A percentile compares a stretch with the other conserved stretches of the same genome.
Conservation (phyloP, 2,329 filamentous ascomycete species). For the Penicillium sp. region DNA sequence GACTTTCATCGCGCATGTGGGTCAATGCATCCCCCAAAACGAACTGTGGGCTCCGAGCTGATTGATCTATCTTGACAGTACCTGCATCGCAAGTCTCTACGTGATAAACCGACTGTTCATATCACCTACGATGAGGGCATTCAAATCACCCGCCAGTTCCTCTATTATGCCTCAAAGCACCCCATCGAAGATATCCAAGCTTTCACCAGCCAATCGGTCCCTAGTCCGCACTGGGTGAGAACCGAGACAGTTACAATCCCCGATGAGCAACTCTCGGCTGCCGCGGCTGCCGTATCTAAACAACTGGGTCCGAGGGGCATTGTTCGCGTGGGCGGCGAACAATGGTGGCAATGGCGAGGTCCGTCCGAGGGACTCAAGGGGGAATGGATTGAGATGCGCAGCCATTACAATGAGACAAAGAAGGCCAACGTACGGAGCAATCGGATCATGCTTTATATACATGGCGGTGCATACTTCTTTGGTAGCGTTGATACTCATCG, state of each 20-base stretch:
- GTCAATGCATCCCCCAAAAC: constrained; percentile 35
- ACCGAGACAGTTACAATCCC: constrained; percentile 71
- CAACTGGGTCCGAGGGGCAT: constrained; percentile 81
- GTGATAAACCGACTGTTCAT: constrained; percentile 82
- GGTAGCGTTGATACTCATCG: constrained; percentile 94
- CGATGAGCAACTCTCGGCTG: constrained; percentile 63
- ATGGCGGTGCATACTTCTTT: constrained; percentile 94
- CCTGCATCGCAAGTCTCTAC: constrained; percentile 74
- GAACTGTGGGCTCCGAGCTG: not conserved
- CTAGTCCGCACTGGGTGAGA: constrained; percentile 84
- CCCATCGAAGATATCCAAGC: constrained; percentile 91
- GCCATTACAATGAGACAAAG: constrained; percentile 75
- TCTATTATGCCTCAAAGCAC: constrained; percentile 82
- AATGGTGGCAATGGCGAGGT: constrained; percentile 87
- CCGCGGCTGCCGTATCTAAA: constrained; percentile 69
- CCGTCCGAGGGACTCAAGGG: constrained; percentile 71
- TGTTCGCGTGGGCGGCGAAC: constrained; percentile 74
- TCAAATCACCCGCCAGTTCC: constrained; percentile 82
- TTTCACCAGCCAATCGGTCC: constrained; percentile 91
- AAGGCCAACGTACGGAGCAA: constrained; percentile 62
- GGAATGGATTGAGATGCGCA: constrained; percentile 96
- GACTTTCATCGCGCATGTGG: constrained; percentile 83
- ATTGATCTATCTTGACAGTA: constrained; percentile 60
- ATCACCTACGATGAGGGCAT: constrained; percentile 94
- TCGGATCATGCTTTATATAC: constrained; percentile 89